Evolutionary conservation across 768 basidiomycete genomes (phyloP).

Genomic region (Epithele typhae): DNA sequence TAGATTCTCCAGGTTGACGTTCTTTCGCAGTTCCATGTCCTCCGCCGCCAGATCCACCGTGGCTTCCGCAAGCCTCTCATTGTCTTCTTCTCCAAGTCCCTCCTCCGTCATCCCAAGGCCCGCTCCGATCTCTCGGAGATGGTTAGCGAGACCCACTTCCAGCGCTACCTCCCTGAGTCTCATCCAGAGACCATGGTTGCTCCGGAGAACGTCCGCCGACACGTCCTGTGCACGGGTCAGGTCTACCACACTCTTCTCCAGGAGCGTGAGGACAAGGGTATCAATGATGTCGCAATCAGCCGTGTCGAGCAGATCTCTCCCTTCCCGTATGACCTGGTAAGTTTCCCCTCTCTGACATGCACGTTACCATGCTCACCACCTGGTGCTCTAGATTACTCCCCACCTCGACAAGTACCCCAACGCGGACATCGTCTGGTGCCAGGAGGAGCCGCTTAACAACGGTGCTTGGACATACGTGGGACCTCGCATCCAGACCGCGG

Average conservation of each 20-base stretch:
- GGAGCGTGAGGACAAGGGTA: conserved; percentile 86
- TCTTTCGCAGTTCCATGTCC: conserved; percentile 68
- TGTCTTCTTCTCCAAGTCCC: conserved; percentile 94
- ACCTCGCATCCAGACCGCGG: conserved; percentile 91
- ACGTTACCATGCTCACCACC: too few relatives aligned
- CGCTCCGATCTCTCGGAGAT: conserved; percentile 86
- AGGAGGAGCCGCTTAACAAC: conserved; percentile 97
- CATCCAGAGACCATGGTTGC: conserved; percentile 66
- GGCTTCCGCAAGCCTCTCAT: conserved; percentile 98
- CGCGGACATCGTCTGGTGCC: conserved; percentile 90
- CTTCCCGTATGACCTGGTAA: conserved; percentile 92
- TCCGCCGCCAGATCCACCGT: conserved; percentile 94
- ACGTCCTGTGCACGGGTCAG: conserved; percentile 93
- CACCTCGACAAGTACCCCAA: conserved; percentile 97
- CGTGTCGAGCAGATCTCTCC: conserved; percentile 94
- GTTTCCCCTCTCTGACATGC: conserved; percentile 20
- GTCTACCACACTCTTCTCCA: conserved; percentile 88
- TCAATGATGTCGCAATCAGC: conserved; percentile 92
- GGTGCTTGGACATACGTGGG: conserved; percentile 97
- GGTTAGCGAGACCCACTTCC: conserved; percentile 84
- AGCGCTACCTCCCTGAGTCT: conserved; percentile 87
- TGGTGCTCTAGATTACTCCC: conserved; percentile 65
- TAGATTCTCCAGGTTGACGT: too few relatives aligned
- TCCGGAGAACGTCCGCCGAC: conserved; percentile 85
- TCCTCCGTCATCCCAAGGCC: conserved; percentile 92